A percentile compares a stretch with the other conserved stretches of the same genome.
These are phyloP conservation scores for Cicer arietinum DNA, from an alignment of 306 rosid genomes.

Conservation along the genomic window DNA sequence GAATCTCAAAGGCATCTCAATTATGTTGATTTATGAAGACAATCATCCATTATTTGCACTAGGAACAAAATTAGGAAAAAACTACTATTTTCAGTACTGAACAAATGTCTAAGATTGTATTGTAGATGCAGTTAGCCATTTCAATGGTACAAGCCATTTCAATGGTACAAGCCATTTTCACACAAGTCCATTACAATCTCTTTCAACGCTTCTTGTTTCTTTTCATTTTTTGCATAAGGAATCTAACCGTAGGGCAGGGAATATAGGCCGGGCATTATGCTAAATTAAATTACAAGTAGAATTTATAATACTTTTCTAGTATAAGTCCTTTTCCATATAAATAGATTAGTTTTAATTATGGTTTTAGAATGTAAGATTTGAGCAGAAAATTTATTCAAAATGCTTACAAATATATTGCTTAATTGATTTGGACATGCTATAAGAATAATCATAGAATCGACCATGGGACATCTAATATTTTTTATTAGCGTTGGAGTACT, in stretches of 20 bases:
- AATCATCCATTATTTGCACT: not conserved
- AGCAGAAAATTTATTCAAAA: not conserved
- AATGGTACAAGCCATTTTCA: slow-evolving; percentile 2
- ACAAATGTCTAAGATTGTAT: not conserved
- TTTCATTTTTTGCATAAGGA: not conserved
- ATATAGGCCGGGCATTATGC: not conserved
- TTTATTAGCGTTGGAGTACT: too few relatives aligned
- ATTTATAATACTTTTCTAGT: not conserved
- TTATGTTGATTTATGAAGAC: too few relatives aligned
- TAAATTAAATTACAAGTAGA: not conserved
- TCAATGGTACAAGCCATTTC: slow-evolving; percentile 8
- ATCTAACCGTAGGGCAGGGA: not conserved
- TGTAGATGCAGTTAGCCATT: not conserved
- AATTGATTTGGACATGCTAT: too few relatives aligned
- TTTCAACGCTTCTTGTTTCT: not conserved
- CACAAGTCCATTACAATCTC: not conserved
- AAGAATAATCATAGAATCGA: too few relatives aligned
- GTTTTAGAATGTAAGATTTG: not conserved
- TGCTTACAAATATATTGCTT: not conserved
- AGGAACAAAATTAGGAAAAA: not conserved
- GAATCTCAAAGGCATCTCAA: too few relatives aligned
- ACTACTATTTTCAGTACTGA: not conserved
- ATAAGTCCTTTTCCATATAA: not conserved
- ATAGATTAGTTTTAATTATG: not conserved
- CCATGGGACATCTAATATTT: too few relatives aligned